Evolutionary conservation across 2,329 filamentous ascomycete species (phyloP).

Genomic region (Pseudopithomyces chartarum): DNA sequence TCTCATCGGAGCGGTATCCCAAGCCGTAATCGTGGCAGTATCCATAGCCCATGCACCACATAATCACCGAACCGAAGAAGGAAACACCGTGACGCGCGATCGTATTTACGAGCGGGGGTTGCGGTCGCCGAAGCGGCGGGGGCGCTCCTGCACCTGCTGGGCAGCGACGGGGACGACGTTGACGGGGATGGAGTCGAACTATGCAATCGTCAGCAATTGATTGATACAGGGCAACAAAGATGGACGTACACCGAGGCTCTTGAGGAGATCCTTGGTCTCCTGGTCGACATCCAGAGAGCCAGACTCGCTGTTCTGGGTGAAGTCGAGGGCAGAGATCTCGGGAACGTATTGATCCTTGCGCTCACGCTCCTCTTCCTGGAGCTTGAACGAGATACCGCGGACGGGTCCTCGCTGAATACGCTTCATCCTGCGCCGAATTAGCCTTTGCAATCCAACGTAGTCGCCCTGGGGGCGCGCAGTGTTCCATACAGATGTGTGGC

Average conservation of each 20-base stretch:
- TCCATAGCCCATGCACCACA: conserved; percentile 85
- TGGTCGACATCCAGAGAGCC: conserved; percentile 93
- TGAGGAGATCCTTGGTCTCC: conserved; percentile 99
- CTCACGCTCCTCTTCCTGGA: conserved; percentile 99
- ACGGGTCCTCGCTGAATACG: conserved; percentile 99
- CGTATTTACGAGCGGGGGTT: conserved; percentile 40
- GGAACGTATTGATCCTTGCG: conserved; percentile 99
- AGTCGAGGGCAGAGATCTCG: conserved; percentile 98
- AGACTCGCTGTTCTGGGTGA: conserved; percentile 89
- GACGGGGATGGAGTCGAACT: conserved; percentile 98
- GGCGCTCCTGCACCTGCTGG: conserved; percentile 82
- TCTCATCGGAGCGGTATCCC: conserved; percentile 59
- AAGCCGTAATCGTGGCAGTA: conserved; percentile 94
- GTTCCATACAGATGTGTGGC: conserved; percentile 64
- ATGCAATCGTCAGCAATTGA: conserved; percentile 20
- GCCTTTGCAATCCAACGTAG: conserved; percentile 50
- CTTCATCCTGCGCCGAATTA: conserved; percentile 76
- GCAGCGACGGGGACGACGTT: conserved; percentile 91
- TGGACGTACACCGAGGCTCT: conserved; percentile 92
- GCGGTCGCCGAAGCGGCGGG: conserved; percentile 76
- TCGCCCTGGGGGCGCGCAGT: background rate
- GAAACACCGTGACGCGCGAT: conserved; percentile 55
- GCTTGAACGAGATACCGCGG: conserved; percentile 99
- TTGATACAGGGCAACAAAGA: background rate
- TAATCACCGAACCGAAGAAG: conserved; percentile 42